These are phyloP conservation scores for Debaryomyces nepalensis DNA, from an alignment of 1,139 yeast genomes.

Conservation along the genomic window DNA sequence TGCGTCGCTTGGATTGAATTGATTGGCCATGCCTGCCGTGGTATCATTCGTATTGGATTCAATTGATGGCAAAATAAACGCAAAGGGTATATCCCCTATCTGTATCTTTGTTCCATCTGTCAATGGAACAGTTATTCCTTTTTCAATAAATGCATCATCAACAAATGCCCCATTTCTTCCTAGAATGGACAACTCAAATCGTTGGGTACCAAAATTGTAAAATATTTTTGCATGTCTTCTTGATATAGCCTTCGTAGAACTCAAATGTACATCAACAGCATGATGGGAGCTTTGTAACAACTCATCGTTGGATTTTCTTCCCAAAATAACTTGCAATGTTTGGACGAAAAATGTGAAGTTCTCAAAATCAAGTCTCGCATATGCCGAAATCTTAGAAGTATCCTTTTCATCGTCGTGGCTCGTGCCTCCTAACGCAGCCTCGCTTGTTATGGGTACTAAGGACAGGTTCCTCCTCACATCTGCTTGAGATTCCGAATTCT, in stretches of 20 bases:
- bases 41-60: constrained; percentile 36
- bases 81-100: constrained; percentile 89
- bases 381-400: constrained; percentile 75
- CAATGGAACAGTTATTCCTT: constrained; percentile 87
- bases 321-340: constrained; percentile 89
- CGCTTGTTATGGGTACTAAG: constrained; percentile 27
- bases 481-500: constrained; percentile 1
- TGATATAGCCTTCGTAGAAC: constrained; percentile 89
- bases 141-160: constrained; percentile 83
- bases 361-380: constrained; percentile 91
- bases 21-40: constrained; percentile 29
- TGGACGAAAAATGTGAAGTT: constrained; percentile 93
- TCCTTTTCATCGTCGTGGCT: constrained; percentile 27
- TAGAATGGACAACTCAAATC: constrained; percentile 85
- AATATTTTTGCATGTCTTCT: constrained; percentile 93
- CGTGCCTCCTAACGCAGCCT: constrained; percentile 26
- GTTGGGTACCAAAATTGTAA: constrained; percentile 91
- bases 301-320: constrained; percentile 83
- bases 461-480: constrained; percentile 18
- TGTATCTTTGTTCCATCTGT: constrained; percentile 83
- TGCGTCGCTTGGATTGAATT: constrained; percentile 58
- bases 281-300: constrained; percentile 51
- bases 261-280: constrained; percentile 88
- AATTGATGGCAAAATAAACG: constrained; percentile 74
- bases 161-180: constrained; percentile 98